A percentile compares a stretch with the other conserved stretches of the same genome.
Evolutionary conservation across 306 rosid genomes (phyloP).

Genomic region (Fragaria ananassa): DNA sequence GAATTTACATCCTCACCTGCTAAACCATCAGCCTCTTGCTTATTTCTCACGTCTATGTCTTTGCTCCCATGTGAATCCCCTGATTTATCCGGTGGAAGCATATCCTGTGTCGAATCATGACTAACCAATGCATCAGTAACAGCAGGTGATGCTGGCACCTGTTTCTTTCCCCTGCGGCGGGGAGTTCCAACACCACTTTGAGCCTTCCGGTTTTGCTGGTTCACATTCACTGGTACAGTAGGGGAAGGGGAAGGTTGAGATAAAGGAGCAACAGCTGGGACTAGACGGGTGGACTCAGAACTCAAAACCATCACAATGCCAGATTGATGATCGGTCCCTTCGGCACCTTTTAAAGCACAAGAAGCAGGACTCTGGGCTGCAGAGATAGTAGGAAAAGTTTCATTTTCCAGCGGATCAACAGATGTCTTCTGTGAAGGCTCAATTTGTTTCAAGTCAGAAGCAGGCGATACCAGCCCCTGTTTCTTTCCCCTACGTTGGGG

Average conservation of each 20-base stretch:
- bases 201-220: conserved; percentile 53
- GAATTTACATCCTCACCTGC: conserved; percentile 35
- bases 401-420: conserved; percentile 35
- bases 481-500: conserved; percentile 82
- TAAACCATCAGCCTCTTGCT: conserved; percentile 39
- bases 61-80: conserved; percentile 36
- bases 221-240: conserved; percentile 40
- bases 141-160: conserved; percentile 31
- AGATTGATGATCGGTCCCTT: conserved; percentile 33
- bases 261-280: conserved; percentile 40
- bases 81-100: conserved; percentile 33
- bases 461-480: conserved; percentile 44
- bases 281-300: conserved; percentile 40
- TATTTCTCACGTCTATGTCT: conserved; percentile 19
- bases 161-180: conserved; percentile 86
- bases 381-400: conserved; percentile 36
- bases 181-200: conserved; percentile 59
- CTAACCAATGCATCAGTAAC: conserved; percentile 42
- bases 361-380: conserved; percentile 37
- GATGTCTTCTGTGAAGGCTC: conserved; percentile 49
- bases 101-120: conserved; percentile 40
- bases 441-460: conserved; percentile 47
- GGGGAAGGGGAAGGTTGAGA: conserved; percentile 50
- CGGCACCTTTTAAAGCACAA: conserved; percentile 31
- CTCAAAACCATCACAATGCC: conserved; percentile 41